Evolutionary conservation across 176 grass and related monocot genomes (phyloP).

Genomic region (Oryza nivara): DNA sequence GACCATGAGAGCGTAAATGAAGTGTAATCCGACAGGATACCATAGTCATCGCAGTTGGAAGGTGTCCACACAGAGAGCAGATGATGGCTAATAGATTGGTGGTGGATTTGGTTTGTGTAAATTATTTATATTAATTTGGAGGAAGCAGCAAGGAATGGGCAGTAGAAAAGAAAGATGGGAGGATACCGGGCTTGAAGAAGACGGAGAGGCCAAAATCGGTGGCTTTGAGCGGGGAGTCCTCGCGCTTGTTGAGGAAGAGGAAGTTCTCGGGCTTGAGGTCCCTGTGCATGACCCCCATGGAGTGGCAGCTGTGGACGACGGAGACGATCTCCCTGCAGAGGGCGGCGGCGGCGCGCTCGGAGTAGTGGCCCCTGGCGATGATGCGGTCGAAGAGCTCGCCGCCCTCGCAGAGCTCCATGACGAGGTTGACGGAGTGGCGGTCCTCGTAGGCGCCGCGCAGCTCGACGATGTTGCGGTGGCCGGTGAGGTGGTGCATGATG

Average conservation of each 20-base stretch:
- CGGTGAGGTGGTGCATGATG: conserved; percentile 99
- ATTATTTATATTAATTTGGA: neutral
- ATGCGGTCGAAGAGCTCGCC: conserved; percentile 97
- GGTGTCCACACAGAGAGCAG: neutral
- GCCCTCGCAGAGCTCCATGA: conserved; percentile 99
- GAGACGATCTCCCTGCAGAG: conserved; percentile 81
- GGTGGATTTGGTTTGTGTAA: neutral
- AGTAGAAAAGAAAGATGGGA: neutral
- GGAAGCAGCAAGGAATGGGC: neutral
- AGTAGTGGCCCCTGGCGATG: conserved; percentile 84
- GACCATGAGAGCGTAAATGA: neutral
- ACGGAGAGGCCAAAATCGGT: conserved; percentile 93
- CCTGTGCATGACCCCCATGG: conserved; percentile 98
- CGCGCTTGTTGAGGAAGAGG: conserved; percentile 59
- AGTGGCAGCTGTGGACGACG: conserved; percentile 85
- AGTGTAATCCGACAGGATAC: neutral
- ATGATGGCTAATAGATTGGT: neutral
- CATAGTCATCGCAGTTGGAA: neutral
- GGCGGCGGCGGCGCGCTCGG: conserved; percentile 73
- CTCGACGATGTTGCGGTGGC: conserved; percentile 92
- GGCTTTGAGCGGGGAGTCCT: conserved; percentile 87
- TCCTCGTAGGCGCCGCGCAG: conserved; percentile 83
- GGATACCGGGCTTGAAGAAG: conserved; percentile 84
- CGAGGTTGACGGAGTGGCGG: conserved; percentile 89
- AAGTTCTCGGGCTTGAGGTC: conserved; percentile 97